Conservation (phyloP, 1,284 basidiomycete genomes). For the Coniophora puteana region DNA sequence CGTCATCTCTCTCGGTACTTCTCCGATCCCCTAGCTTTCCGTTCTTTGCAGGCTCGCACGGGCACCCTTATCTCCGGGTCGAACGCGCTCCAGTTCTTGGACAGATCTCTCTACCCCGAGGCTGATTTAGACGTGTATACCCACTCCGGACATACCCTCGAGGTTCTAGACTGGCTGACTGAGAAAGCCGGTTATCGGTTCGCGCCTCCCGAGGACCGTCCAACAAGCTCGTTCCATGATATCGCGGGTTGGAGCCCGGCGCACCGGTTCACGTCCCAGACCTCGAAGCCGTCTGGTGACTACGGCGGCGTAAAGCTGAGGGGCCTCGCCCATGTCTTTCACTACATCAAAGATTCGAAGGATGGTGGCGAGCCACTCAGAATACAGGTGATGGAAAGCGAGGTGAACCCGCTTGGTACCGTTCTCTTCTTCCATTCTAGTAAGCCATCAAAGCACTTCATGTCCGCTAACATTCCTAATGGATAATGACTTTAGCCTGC, state of each 20-base stretch:
- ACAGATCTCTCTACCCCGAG: conserved; percentile 33
- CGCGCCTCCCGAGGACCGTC: conserved; percentile 7
- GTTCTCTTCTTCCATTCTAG: conserved; percentile 40
- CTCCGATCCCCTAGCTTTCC: conserved; percentile 29
- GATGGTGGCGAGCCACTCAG: conserved; percentile 14
- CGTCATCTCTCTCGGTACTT: conserved; percentile 8
- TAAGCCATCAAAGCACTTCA: conserved; percentile 21
- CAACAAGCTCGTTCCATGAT: not conserved
- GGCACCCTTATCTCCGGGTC: conserved; percentile 44
- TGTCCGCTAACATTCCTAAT: conserved; percentile 1
- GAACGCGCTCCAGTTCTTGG: conserved; percentile 41
- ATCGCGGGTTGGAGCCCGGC: conserved; percentile 7
- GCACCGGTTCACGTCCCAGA: not conserved
- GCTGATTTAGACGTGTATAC: conserved; percentile 44
- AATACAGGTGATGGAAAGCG: conserved; percentile 30
- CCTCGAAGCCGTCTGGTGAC: conserved; percentile 8
- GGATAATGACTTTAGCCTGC: conserved; percentile 24
- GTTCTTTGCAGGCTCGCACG: conserved; percentile 36
- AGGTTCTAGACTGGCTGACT: conserved; percentile 21
- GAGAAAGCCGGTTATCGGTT: conserved; percentile 22
- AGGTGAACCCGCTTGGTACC: conserved; percentile 22
- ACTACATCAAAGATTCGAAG: conserved; percentile 14
- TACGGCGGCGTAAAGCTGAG: conserved; percentile 6
- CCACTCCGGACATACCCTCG: conserved; percentile 13
- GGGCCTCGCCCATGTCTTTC: conserved; percentile 18